Percentiles rank a stretch among this genome's conserved stretches.
phyloP scores from a whole-genome alignment of 2,329 filamentous ascomycete species.

The Metarhizium anisopliae region DNA sequence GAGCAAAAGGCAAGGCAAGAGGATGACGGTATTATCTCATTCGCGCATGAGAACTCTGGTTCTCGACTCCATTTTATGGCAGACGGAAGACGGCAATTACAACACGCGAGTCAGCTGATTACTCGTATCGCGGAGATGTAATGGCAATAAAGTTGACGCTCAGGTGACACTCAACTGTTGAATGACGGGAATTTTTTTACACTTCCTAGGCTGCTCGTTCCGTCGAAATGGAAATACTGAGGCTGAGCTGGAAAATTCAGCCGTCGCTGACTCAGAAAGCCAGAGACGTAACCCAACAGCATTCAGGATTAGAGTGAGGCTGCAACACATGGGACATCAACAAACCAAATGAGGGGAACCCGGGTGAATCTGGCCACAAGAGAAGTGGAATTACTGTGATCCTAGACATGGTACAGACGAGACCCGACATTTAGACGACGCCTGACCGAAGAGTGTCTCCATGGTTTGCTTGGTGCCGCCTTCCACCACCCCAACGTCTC shows the following conservation, averaged over 20 bases:
- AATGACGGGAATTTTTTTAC: not conserved
- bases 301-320: not conserved
- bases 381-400: not conserved
- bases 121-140: not conserved
- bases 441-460: not conserved
- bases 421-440: not conserved
- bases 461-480: not conserved
- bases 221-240: not conserved
- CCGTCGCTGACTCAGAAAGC: not conserved
- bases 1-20: not conserved
- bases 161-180: not conserved
- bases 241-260: not conserved
- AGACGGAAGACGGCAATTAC: too few species aligned
- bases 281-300: not conserved
- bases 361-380: not conserved
- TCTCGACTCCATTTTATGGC: too few species aligned
- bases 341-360: not conserved
- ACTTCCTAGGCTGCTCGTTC: not conserved
- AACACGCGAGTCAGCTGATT: too few species aligned
- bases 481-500: not conserved
- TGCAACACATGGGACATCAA: not conserved
- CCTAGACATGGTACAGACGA: not conserved
- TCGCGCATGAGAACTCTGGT: too few species aligned
- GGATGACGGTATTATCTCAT: too few species aligned
- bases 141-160: not conserved